These are phyloP conservation scores for Cicer bijugum DNA, from an alignment of 306 rosid species.

Conservation along the genomic window DNA sequence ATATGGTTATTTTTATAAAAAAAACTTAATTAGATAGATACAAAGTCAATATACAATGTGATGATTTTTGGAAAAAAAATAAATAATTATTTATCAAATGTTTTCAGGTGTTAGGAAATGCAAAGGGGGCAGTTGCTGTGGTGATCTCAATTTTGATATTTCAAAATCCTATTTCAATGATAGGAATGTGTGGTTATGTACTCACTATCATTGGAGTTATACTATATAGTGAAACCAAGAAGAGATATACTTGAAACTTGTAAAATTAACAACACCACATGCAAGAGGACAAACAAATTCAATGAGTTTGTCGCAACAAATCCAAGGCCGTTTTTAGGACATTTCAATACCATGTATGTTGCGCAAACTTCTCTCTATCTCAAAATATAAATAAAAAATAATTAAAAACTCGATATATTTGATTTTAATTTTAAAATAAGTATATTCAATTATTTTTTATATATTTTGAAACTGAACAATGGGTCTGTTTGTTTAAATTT, in stretches of 20 bases:
- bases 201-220: conserved; percentile 55
- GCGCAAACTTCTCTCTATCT: too few relatives aligned
- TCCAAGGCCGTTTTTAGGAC: too few relatives aligned
- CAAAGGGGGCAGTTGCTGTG: conserved; percentile 65
- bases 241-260: conserved; percentile 44
- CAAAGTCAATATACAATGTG: not conserved
- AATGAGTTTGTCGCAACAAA: conserved; percentile 23
- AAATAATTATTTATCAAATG: not conserved
- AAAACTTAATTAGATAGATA: not conserved
- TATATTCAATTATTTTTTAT: too few relatives aligned
- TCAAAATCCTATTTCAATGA: conserved; percentile 53
- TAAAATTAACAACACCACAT: not conserved
- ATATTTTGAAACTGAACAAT: too few relatives aligned
- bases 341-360: too few relatives aligned
- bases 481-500: too few relatives aligned
- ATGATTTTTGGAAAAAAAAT: not conserved
- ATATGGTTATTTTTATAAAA: not conserved
- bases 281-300: conserved; percentile 10
- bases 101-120: conserved; percentile 58
- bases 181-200: conserved; percentile 58
- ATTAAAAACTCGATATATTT: too few relatives aligned
- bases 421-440: too few relatives aligned
- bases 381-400: too few relatives aligned
- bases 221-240: conserved; percentile 54
- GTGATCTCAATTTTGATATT: conserved; percentile 57